Base-by-base conservation (phyloP, 1,139 yeast genomes). In the Taphrina pruni region DNA sequence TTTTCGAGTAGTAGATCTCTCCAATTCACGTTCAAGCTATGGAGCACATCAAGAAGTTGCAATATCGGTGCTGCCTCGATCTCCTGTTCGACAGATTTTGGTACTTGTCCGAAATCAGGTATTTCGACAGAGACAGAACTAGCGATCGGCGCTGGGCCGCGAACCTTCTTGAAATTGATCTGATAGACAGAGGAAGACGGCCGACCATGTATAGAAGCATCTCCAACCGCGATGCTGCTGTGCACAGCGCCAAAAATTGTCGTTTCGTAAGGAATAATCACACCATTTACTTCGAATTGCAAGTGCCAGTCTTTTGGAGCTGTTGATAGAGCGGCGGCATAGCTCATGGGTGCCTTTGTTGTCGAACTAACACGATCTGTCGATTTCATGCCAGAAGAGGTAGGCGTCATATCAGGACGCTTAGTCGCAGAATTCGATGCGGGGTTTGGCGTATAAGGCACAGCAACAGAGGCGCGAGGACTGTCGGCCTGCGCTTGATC, bases 221-320 rank as follows among this genome's bases (percentile, higher is more conserved):
- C 74, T 85, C 86, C 62, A 17, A 43, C 32, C 3, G 55, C 55
- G 21, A 84, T 77, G 14, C 86, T 80, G 67, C 86, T 83, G 76
- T 86, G 88, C 8, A 90, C 81, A 0, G 94, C 96, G 4, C 96
- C 96, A 78, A 87, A 89, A 2, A 93, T 84, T 0, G 97, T 90
- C 2, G 90, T 86, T 70, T 87, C 92, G 46, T 81, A 81, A 0
- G 93, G 88, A 32, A 91, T 82, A 0, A 79, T 81, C 71, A 87
- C 87, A 14, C 85, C 92, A 72, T 87, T 83, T 35, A 88, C 79
- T 6, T 81, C 80, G 75, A 92, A 92, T 72, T 88, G 90, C 66
- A 88, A 79, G 69, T 82, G 79, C 80, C 82, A 84, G 7, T 80
- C 78, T 11, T 76, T 75, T 3, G 70, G 57, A 36, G 69, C 46